Base-by-base conservation (phyloP, 495 filamentous ascomycete species). In the Hypoxylon intermedium region DNA sequence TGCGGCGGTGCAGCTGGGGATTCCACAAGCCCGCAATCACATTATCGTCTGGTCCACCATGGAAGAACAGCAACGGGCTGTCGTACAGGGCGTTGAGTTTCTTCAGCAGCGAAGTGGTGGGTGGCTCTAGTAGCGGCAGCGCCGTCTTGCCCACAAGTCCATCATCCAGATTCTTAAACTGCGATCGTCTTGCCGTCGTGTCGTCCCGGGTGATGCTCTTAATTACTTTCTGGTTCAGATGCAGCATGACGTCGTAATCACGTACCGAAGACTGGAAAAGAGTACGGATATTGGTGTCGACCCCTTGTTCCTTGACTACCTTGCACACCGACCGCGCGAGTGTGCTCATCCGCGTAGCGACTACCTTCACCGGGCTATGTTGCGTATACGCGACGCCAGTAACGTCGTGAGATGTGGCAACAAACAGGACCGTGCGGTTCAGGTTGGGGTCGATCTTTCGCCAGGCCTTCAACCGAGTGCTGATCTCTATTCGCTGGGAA, bases 191-290 rank as follows among this genome's bases (percentile, higher is more conserved):
- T 18, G 67, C 45, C 21, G 33, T 21, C 1, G 44, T 38, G 51
- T 63, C 58, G 20, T 71, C 72, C 33, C 56, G 63, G 1, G 71
- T 41, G 30, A 77, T 65, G 19, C 60, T 64, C 64, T 73, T 74
- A 31, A 72, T 65, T 42, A 74, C 76, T 57, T 82, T 85, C 5
- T 77, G 54, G 6, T 84, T 81, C 7, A 98, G 74, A 65, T 89
- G 82, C 23, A 98, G 75, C 28, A 96, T 73, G 65, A 97, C 91
- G 67, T 98, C 91, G 69, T 91, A 98, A 23, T 95, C 92, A 7
- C 74, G 74, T 11, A 89, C 76, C 0, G 85, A 79, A 2, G 86
- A 78, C 9, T 79, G 76, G 73, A 98, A 98, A 1, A 98, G 76
- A 3, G 76, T 74, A 20, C 80, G 75, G 6, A 74, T 67, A 51